Conservation (phyloP, 768 basidiomycete genomes). For the Leccinum uliginosum region DNA sequence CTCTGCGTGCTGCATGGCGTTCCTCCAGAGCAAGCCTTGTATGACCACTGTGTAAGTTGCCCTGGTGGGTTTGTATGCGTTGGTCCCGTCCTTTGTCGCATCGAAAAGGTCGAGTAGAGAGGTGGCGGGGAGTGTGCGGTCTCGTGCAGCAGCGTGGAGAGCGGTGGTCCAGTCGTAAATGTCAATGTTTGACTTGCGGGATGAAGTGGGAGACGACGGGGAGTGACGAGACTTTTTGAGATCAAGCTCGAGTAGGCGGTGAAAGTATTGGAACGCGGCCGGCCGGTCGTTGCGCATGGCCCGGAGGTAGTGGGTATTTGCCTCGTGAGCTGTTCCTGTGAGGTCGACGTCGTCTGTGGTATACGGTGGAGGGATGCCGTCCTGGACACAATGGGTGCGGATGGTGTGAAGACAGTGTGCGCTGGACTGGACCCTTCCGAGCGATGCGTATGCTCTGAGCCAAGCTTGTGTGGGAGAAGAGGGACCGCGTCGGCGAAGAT, state of each 20-base stretch:
- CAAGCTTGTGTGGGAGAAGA: not conserved
- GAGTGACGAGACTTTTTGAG: constrained; percentile 9
- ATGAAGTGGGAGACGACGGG: not conserved
- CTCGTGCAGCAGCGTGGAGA: constrained; percentile 42
- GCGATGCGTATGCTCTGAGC: constrained; percentile 19
- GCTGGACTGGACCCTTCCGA: constrained; percentile 36
- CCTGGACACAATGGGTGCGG: constrained; percentile 22
- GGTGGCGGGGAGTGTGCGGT: constrained; percentile 30
- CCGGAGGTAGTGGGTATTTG: constrained; percentile 42
- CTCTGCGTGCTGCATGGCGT: constrained; percentile 37
- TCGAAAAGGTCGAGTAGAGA: constrained; percentile 38
- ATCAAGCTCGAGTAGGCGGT: constrained; percentile 32
- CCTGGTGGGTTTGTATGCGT: constrained; percentile 36
- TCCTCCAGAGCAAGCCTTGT: constrained; percentile 45
- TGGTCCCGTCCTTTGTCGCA: constrained; percentile 24
- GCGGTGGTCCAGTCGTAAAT: constrained; percentile 46
- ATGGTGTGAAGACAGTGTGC: constrained; percentile 39
- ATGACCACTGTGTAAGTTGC: constrained; percentile 53
- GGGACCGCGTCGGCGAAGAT: constrained; percentile 30
- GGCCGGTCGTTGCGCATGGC: constrained; percentile 37
- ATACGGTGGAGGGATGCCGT: constrained; percentile 20
- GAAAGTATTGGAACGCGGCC: constrained; percentile 47
- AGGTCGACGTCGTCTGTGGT: constrained; percentile 4
- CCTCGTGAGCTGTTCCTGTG: constrained; percentile 29
- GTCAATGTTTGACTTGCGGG: constrained; percentile 31